Evolutionary conservation across 2,329 filamentous ascomycete genomes (phyloP), one percentile per base, ranked within the genome.

Genomic region (Cytospora leucostoma): DNA sequence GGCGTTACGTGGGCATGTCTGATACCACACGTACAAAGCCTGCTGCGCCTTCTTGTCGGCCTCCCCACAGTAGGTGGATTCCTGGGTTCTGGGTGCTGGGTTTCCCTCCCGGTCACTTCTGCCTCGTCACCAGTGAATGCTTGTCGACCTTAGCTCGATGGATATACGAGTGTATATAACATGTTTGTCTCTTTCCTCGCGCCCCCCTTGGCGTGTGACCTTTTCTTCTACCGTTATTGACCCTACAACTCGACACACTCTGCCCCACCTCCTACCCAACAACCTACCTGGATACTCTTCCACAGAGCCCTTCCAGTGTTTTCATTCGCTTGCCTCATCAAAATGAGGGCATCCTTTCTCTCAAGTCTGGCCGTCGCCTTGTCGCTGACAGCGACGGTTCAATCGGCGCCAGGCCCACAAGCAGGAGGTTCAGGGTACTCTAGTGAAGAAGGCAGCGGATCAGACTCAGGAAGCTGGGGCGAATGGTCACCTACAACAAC

Each of bases 311-410:
- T 27, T 37, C 35, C 38, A 37, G 60, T 27, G 21, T 7, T 34
- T 27, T 49, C 19, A n/a, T 35, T 38, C 40, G 34, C 38, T 59
- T 21, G 13, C 50, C 47, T 33, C 37, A 15, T 13, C 59, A 32
- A 6, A n/a, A 63, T 55, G 54, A 65, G 61, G 64, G 44, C 53
- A 35, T 61, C 64, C 32, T 6, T 64, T 37, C 38, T 56, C 10
- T 64, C 64, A 49, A 54, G 38, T n/a, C 11, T 64, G 6, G 52
- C 61, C 38, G 40, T 44, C 34, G 64, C 40, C 38, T 7, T 65
- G 38, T 65, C 57, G 33, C 49, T 65, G 53, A 51, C 64, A 17
- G 57, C 49, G 64, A 56, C 62, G 50, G 64, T 61, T n/a, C 62
- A 47, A n/a, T 59, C 64, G 5, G 19, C 56, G 12, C 64, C 59